Conservation (phyloP, 345 rosid species). For the Clausena lansium region DNA sequence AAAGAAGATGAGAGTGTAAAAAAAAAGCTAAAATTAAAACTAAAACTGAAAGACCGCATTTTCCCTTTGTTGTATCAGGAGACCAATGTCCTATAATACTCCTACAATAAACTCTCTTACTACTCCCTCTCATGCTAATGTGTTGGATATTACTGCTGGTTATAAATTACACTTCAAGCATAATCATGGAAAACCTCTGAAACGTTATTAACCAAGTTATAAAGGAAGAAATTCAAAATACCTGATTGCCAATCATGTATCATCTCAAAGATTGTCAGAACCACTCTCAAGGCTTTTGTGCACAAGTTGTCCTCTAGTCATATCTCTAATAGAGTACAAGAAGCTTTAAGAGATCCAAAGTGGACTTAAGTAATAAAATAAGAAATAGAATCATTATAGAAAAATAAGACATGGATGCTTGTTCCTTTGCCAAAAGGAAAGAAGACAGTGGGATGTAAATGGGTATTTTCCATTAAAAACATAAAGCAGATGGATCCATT, state of each 20-base stretch:
- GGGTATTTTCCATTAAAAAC: not conserved
- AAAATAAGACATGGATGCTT: not conserved
- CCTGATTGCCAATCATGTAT: slow-evolving; percentile 4
- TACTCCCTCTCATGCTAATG: too few relatives aligned
- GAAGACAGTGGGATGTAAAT: not conserved
- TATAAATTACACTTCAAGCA: too few relatives aligned
- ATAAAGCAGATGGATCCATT: not conserved
- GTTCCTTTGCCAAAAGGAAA: not conserved
- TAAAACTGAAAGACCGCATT: too few relatives aligned
- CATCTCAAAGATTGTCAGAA: not conserved
- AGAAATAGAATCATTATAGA: not conserved
- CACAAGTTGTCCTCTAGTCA: not conserved
- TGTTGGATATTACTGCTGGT: too few relatives aligned
- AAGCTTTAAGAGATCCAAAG: not conserved
- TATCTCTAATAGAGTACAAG: not conserved
- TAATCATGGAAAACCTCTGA: too few relatives aligned
- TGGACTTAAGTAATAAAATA: not conserved
- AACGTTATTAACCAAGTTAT: not conserved
- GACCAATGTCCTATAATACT: too few relatives aligned
- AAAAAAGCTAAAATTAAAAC: too few relatives aligned
- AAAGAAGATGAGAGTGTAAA: too few relatives aligned
- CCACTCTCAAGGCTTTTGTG: not conserved
- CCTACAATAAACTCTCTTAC: too few relatives aligned
- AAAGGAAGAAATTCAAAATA: not conserved
- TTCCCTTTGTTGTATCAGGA: too few relatives aligned